These are phyloP conservation scores for Podospora pseudoanserina DNA, from an alignment of 495 filamentous ascomycete genomes.

Conservation along the genomic window DNA sequence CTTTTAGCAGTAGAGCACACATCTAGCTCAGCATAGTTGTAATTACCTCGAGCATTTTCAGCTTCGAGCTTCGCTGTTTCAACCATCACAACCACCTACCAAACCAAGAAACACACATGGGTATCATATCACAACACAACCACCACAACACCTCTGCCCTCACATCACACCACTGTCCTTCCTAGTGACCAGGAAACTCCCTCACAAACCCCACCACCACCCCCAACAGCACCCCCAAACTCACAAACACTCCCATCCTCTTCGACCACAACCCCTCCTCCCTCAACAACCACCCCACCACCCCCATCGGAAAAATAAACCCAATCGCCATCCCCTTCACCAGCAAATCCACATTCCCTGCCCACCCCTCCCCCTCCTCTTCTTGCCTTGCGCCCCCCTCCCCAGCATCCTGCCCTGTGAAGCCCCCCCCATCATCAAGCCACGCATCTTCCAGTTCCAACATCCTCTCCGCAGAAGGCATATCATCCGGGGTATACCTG, in stretches of 20 bases:
- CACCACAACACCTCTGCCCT: not conserved
- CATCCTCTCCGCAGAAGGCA: conserved; percentile 60
- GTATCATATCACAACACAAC: not conserved
- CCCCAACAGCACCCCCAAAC: conserved; percentile 65
- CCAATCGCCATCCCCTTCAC: conserved; percentile 84
- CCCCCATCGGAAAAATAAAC: conserved; percentile 90
- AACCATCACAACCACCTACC: not conserved
- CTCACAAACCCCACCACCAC: conserved; percentile 41
- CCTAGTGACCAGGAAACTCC: conserved; percentile 29
- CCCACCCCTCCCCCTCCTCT: conserved; percentile 35
- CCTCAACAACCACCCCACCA: conserved; percentile 75
- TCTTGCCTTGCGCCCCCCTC: conserved; percentile 34
- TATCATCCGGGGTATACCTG: conserved; percentile 77
- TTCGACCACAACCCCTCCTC: conserved; percentile 87
- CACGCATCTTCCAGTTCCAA: conserved; percentile 80
- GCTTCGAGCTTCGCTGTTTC: not conserved
- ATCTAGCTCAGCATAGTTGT: not conserved
- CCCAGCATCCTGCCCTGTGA: conserved; percentile 20
- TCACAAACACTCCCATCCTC: conserved; percentile 77
- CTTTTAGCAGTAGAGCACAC: not conserved
- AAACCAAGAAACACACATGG: not conserved
- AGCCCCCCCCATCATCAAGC: conserved; percentile 66
- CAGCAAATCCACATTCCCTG: conserved; percentile 49
- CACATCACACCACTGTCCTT: not conserved
- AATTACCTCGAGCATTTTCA: not conserved